These are phyloP conservation scores for Primulina huaijiensis DNA, from an alignment of 257 asterid genomes.

Conservation along the genomic window DNA sequence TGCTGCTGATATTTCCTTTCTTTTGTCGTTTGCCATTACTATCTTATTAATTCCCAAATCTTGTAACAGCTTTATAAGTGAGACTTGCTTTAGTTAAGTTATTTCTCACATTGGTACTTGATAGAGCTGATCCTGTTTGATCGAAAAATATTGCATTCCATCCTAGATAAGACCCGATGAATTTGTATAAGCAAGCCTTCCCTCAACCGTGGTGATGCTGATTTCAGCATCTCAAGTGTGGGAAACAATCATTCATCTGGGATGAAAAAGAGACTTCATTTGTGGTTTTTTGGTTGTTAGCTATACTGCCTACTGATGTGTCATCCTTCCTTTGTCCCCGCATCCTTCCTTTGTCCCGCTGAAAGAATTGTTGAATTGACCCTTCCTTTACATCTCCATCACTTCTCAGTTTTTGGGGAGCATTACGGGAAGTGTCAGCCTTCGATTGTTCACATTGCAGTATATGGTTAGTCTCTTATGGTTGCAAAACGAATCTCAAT, in stretches of 20 bases:
- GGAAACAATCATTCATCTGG: slow-evolving; percentile 33
- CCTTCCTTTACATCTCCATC: slow-evolving; percentile 43
- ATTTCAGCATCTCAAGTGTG: slow-evolving; percentile 22
- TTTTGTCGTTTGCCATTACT: slow-evolving; percentile 22
- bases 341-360: slow-evolving; percentile 34
- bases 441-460: background rate
- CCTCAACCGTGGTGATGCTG: slow-evolving; percentile 21
- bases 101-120: background rate
- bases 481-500: slow-evolving; percentile 5
- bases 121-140: slow-evolving; percentile 14
- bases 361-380: slow-evolving; percentile 37
- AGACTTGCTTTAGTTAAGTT: slow-evolving; percentile 21
- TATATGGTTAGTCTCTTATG: no score
- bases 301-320: slow-evolving; percentile 29
- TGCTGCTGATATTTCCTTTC: slow-evolving; percentile 22
- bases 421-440: slow-evolving; percentile 32
- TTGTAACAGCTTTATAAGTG: slow-evolving; percentile 23
- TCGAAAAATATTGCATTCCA: slow-evolving; percentile 21
- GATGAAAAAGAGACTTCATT: slow-evolving; percentile 25
- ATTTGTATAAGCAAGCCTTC: slow-evolving; percentile 5
- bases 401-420: slow-evolving; percentile 36
- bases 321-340: slow-evolving; percentile 31
- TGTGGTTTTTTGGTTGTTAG: slow-evolving; percentile 23
- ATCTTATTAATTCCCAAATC: slow-evolving; percentile 27
- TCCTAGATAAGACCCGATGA: slow-evolving; percentile 16